Conservation (phyloP, 352 stramenopile genomes). For the Phytophthora ramorum region DNA sequence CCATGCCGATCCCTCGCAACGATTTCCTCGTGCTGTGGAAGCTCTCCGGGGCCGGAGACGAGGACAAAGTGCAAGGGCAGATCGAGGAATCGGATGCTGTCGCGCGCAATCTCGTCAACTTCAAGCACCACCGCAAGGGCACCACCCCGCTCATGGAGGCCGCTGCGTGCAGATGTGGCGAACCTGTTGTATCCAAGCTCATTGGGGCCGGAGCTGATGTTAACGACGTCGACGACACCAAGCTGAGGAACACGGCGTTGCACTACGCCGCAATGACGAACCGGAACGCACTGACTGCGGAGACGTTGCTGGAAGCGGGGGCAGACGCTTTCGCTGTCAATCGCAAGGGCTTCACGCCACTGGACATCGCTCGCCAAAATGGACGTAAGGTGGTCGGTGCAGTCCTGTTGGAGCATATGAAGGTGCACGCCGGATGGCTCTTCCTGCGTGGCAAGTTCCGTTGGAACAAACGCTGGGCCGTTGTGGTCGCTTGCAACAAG, state of each 20-base stretch:
- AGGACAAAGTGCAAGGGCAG: slow-evolving; percentile 34
- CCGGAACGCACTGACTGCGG: slow-evolving; percentile 45
- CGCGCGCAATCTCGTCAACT: slow-evolving; percentile 41
- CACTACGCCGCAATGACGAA: slow-evolving; percentile 63
- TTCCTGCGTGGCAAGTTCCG: slow-evolving; percentile 49
- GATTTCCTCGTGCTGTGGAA: slow-evolving; percentile 44
- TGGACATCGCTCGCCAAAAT: slow-evolving; percentile 70
- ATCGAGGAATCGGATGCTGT: slow-evolving; percentile 41
- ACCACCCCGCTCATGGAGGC: slow-evolving; percentile 79
- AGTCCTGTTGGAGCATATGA: slow-evolving; percentile 57
- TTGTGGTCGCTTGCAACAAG: slow-evolving; percentile 64
- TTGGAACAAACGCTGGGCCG: slow-evolving; percentile 71
- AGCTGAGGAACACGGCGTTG: slow-evolving; percentile 62
- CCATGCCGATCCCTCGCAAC: slow-evolving; percentile 38
- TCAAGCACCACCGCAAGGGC: slow-evolving; percentile 50
- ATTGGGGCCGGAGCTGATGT: slow-evolving; percentile 59
- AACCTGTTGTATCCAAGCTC: slow-evolving; percentile 50
- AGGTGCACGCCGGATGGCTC: slow-evolving; percentile 67
- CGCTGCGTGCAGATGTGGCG: slow-evolving; percentile 48
- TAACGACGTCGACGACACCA: slow-evolving; percentile 45
- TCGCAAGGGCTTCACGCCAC: slow-evolving; percentile 54
- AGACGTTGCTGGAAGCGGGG: slow-evolving; percentile 61
- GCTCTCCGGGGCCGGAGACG: slow-evolving; percentile 32
- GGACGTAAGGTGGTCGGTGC: slow-evolving; percentile 48
- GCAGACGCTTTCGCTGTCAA: slow-evolving; percentile 66